phyloP scores from a whole-genome alignment of 345 rosid genomes.

The Excoecaria cochinchinensis region DNA sequence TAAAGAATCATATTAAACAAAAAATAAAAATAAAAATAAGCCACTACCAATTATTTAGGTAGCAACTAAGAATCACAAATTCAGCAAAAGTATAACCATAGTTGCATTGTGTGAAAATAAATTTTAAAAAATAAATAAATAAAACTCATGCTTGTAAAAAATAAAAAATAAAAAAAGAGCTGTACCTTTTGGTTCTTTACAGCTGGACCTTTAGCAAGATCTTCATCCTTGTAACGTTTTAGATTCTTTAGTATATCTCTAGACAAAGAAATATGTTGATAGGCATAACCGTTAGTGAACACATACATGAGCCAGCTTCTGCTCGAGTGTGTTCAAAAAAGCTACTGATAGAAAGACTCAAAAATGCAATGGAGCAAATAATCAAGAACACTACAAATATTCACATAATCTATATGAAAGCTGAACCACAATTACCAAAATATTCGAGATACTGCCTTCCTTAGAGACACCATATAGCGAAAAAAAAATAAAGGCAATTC shows the following conservation, averaged over 20 bases:
- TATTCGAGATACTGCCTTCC: background rate
- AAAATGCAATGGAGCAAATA: too few species aligned
- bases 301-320: too few species aligned
- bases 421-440: background rate
- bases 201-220: constrained; percentile 81
- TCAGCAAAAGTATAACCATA: background rate
- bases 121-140: background rate
- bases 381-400: too few species aligned
- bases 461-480: background rate
- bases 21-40: too few species aligned
- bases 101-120: background rate
- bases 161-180: background rate
- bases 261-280: background rate
- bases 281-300: background rate
- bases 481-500: background rate
- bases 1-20: background rate
- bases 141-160: background rate
- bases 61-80: background rate
- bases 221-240: constrained; percentile 76
- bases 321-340: too few species aligned
- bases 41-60: background rate
- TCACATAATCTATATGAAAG: background rate
- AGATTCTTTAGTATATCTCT: constrained; percentile 73
- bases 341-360: too few species aligned
- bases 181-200: constrained; percentile 86